phyloP scores from a whole-genome alignment of 768 basidiomycete genomes.

The Lactarius hatsudake region DNA sequence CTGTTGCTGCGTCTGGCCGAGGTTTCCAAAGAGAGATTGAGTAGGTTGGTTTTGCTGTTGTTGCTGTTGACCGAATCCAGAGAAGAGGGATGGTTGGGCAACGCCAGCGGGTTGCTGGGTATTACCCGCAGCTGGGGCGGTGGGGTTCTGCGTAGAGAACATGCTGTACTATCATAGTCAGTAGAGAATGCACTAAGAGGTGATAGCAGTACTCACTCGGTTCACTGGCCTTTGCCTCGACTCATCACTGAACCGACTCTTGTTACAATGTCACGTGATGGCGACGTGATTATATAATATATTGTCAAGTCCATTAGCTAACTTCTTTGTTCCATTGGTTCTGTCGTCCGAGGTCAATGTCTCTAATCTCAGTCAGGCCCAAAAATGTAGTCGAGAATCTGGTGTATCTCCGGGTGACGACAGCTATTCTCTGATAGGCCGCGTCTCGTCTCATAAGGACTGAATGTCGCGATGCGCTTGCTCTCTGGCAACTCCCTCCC shows the following conservation, averaged over 20 bases:
- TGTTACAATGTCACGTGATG: not conserved
- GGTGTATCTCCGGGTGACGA: not conserved
- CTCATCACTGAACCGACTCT: not conserved
- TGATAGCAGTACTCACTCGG: not conserved
- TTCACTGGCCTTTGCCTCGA: not conserved
- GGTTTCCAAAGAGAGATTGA: conserved; percentile 31
- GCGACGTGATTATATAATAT: not conserved
- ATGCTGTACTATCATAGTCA: not conserved
- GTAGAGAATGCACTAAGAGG: not conserved
- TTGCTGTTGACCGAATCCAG: conserved; percentile 29
- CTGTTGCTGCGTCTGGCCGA: conserved; percentile 25
- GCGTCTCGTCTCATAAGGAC: not conserved
- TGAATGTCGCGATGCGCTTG: not conserved
- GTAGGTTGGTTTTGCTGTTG: conserved; percentile 33
- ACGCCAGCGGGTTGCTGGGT: not conserved
- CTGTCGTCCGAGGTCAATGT: not conserved
- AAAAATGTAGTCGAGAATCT: not conserved
- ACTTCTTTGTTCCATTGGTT: not conserved
- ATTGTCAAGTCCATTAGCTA: no score
- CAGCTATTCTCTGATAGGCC: not conserved
- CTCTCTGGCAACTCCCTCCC: not conserved
- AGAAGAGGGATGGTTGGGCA: conserved; percentile 24
- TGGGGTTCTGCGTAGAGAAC: not conserved
- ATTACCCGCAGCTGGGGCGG: not conserved
- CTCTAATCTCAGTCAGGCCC: not conserved